phyloP scores from a whole-genome alignment of 2,329 filamentous ascomycete species.

The Aspergillus ruber region DNA sequence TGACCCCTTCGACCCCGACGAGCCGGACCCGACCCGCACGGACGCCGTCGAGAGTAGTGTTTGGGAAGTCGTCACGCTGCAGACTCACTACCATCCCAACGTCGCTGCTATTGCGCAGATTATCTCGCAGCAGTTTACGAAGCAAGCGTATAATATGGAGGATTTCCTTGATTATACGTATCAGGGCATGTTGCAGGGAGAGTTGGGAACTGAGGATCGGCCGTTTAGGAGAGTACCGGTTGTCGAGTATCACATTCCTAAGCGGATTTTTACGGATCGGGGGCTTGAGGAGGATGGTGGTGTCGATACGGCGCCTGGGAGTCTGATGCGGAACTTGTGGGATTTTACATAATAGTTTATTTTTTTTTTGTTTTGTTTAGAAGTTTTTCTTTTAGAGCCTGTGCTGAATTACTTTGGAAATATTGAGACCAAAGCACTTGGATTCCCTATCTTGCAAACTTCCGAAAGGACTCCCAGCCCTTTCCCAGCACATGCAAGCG shows the following conservation, averaged over 20 bases:
- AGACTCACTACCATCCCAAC: constrained; percentile 93
- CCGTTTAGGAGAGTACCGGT: constrained; percentile 79
- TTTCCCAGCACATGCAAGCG: no score
- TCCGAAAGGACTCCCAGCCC: no score
- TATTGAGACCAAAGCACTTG: not conserved
- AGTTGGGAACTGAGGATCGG: constrained; percentile 60
- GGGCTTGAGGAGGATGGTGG: constrained; percentile 35
- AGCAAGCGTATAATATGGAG: constrained; percentile 88
- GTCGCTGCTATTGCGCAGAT: constrained; percentile 91
- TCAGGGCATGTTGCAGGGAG: constrained; percentile 65
- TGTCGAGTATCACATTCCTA: constrained; percentile 90
- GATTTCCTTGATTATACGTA: constrained; percentile 97
- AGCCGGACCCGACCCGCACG: constrained; percentile 78
- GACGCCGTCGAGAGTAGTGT: constrained; percentile 83
- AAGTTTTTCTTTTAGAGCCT: not conserved
- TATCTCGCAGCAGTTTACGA: constrained; percentile 93
- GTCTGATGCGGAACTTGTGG: constrained; percentile 33
- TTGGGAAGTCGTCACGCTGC: constrained; percentile 89
- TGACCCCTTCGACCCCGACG: constrained; percentile 71
- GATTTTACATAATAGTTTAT: constrained; percentile 22
- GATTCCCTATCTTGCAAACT: no score
- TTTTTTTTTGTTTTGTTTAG: constrained; percentile 2
- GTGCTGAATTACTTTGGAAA: not conserved
- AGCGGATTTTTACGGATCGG: constrained; percentile 60
- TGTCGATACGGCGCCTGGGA: constrained; percentile 31